Conservation (phyloP, 805 yeast species). For the Zygoascus biomembranicola region DNA sequence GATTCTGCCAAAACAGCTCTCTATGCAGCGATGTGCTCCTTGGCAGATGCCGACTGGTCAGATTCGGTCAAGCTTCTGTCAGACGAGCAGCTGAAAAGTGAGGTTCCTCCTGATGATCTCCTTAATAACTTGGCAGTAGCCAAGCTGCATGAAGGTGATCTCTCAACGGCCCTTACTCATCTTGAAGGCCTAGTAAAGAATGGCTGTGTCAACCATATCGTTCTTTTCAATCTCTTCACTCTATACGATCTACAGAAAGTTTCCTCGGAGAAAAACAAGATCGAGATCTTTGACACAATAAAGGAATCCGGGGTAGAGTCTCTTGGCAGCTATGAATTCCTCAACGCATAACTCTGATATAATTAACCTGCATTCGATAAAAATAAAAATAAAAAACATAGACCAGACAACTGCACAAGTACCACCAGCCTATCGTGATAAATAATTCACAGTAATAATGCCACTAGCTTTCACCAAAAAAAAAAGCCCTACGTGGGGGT, state of each 20-base stretch:
- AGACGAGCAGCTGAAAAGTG: neutral
- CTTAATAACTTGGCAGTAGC: slow-evolving; percentile 15
- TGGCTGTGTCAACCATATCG: slow-evolving; percentile 4
- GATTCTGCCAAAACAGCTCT: neutral
- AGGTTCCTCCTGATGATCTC: neutral
- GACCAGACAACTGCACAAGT: neutral
- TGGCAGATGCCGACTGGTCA: slow-evolving; percentile 24
- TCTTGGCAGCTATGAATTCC: slow-evolving; percentile 13
- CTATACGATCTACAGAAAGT: slow-evolving; percentile 22
- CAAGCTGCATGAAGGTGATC: slow-evolving; percentile 21
- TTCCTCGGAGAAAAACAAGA: slow-evolving; percentile 1
- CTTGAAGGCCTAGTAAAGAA: slow-evolving; percentile 15
- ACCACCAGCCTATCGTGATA: too few species aligned
- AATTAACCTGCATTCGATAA: neutral
- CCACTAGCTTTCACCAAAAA: too few species aligned
- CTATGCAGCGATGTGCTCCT: slow-evolving; percentile 14
- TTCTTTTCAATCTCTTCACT: slow-evolving; percentile 21
- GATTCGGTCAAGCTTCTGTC: slow-evolving; percentile 8
- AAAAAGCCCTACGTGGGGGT: slow-evolving; percentile 25
- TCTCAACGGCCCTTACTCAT: slow-evolving; percentile 14
- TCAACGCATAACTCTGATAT: neutral
- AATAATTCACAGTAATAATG: too few species aligned
- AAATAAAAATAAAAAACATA: neutral
- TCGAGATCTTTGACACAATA: slow-evolving; percentile 1
- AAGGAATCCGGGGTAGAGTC: slow-evolving; percentile 8